These are phyloP conservation scores for Stachybotrys chartarum DNA, from an alignment of 2,329 filamentous ascomycete genomes.

Conservation along the genomic window DNA sequence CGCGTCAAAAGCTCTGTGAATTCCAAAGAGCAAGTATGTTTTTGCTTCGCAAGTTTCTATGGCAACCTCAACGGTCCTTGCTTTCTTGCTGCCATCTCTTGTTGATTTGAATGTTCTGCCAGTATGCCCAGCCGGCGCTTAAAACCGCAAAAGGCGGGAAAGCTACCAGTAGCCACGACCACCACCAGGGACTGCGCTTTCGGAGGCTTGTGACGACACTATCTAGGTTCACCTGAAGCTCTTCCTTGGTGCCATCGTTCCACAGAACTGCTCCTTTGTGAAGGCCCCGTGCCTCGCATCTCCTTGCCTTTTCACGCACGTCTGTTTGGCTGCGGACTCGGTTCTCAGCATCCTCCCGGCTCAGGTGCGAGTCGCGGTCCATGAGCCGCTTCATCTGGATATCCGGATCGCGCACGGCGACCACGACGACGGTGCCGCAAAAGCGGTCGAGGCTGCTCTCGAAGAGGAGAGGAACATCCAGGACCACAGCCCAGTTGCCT, in stretches of 20 bases:
- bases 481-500: conserved; percentile 81
- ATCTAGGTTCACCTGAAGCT: conserved; percentile 61
- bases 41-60: background rate
- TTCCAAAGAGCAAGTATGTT: no score
- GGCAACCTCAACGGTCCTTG: conserved; percentile 9
- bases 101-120: conserved; percentile 64
- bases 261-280: conserved; percentile 74
- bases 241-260: conserved; percentile 74
- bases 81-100: conserved; percentile 60
- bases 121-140: conserved; percentile 64
- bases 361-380: conserved; percentile 70
- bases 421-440: conserved; percentile 80
- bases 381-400: conserved; percentile 77
- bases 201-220: conserved; percentile 58
- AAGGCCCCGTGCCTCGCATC: conserved; percentile 58
- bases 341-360: conserved; percentile 79
- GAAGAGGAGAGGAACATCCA: conserved; percentile 89
- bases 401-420: conserved; percentile 71
- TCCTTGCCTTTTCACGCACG: conserved; percentile 72
- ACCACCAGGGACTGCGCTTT: conserved; percentile 66
- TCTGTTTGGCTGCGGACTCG: conserved; percentile 82
- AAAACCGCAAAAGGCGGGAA: conserved; percentile 69
- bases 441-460: conserved; percentile 80
- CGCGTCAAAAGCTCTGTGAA: no score
- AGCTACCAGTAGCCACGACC: conserved; percentile 64